Evolutionary conservation across 805 yeast genomes (phyloP), one percentile per base, ranked within the genome.

Genomic region (Hanseniaspora thailandica): DNA sequence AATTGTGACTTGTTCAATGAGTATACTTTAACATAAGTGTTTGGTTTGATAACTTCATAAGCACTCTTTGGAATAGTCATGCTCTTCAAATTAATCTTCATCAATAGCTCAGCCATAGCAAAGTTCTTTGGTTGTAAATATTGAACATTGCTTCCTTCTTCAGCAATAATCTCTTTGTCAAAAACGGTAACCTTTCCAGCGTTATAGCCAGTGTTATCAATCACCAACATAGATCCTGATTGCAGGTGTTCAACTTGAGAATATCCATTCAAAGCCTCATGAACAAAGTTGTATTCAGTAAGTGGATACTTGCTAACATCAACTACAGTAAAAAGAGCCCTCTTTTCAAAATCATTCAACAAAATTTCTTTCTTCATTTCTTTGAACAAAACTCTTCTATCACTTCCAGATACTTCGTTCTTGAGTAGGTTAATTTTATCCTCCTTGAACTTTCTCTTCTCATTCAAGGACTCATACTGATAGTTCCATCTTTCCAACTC

Each of bases 291-390:
- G 38, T 49, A 41, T 26, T 34, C 43, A 35, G 22, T 19, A 9
- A 49, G 23, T 9, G 53, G 53, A 41, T 68, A 60, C 19, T 70
- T 66, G 1, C 72, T 62, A 19, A 78, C 57, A 60, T 84, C 86
- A 12, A 81, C 57, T 58, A 71, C 81, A 0, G 78, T 71, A 53
- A 76, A 63, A 44, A 76, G 56, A 36, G 73, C 69, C 49, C 72
- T 67, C 59, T 69, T 65, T 54, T 69, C 64, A 63, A 73, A 63
- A 57, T 72, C 73, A 49, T 41, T 34, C 55, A 74, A 70, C 31
- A 72, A 73, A 4, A 81, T 69, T 56, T 74, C 76, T 53, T 66
- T 56, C 23, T 78, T 71, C 73, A 80, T 64, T 15, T 71, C 80
- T 17, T 68, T 60, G 19, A 77, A 52, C 35, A 52, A 40, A 9